Evolutionary conservation across 2,329 filamentous ascomycete genomes (phyloP).

Genomic region (Tolypocladium paradoxum): DNA sequence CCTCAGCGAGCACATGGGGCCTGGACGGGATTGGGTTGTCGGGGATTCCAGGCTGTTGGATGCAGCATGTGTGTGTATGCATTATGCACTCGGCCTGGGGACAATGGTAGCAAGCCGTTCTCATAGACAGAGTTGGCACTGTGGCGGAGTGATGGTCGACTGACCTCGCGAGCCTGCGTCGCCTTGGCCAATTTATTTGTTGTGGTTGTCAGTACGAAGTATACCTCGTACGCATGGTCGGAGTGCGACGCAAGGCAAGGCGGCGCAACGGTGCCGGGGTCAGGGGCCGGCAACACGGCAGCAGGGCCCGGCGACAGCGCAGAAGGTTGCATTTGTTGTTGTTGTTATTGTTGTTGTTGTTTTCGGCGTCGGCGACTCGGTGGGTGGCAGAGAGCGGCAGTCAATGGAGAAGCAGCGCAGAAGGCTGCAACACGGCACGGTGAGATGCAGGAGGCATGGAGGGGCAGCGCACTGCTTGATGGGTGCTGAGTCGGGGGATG

Average conservation of each 20-base stretch:
- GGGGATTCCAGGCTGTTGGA: neutral
- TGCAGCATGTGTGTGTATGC: neutral
- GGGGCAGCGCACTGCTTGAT: neutral
- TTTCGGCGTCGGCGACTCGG: neutral
- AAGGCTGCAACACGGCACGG: neutral
- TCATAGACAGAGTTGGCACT: neutral
- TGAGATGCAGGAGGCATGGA: neutral
- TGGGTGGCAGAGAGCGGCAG: neutral
- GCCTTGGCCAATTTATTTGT: neutral
- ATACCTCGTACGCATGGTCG: neutral
- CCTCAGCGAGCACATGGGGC: neutral
- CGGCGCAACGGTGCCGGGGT: neutral
- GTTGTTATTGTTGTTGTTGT: neutral
- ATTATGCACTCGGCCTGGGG: too few relatives aligned
- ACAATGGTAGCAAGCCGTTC: neutral
- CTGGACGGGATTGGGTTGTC: neutral
- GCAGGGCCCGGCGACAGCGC: neutral
- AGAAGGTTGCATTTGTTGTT: neutral
- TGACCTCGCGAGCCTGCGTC: neutral
- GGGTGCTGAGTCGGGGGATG: slow-evolving; percentile 7
- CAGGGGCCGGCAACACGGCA: neutral
- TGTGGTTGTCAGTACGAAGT: neutral
- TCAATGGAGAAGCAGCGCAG: neutral
- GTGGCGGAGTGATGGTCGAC: neutral
- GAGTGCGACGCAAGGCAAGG: neutral